phyloP scores from a whole-genome alignment of 179 eudicot genomes.

The Beta macrorhiza region DNA sequence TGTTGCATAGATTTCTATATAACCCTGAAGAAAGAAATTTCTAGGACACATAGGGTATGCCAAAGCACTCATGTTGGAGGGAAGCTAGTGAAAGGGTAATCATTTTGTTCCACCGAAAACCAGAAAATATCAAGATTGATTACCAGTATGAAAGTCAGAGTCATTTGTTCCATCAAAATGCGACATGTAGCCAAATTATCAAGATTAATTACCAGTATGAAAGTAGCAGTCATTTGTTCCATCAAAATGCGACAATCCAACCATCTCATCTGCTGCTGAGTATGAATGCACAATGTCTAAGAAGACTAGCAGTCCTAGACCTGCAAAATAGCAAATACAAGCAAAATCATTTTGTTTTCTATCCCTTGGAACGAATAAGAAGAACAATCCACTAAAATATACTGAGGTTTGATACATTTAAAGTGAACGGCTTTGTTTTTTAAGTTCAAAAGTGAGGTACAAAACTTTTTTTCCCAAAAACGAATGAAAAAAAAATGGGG shows the following conservation, averaged over 20 bases:
- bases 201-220: slow-evolving; percentile 62
- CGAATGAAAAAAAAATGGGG: not conserved
- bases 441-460: not conserved
- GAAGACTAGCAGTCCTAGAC: slow-evolving; percentile 81
- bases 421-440: not conserved
- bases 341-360: slow-evolving; percentile 2
- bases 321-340: slow-evolving; percentile 36
- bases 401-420: not conserved
- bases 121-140: not conserved
- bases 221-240: slow-evolving; percentile 98
- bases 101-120: not conserved
- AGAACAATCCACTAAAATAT: not conserved
- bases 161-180: too few species aligned
- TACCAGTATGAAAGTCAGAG: too few species aligned
- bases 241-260: slow-evolving; percentile 88
- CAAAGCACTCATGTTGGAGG: not conserved
- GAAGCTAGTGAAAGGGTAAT: not conserved
- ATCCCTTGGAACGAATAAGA: not conserved
- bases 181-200: too few species aligned
- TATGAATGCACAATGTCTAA: slow-evolving; percentile 92
- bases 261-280: slow-evolving; percentile 98
- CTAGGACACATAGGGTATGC: not conserved
- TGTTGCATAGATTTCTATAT: not conserved
- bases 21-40: not conserved
- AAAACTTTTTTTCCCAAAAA: not conserved